Conservation (phyloP, 371 early-diverging fungal genomes). For the Mucor indicus region DNA sequence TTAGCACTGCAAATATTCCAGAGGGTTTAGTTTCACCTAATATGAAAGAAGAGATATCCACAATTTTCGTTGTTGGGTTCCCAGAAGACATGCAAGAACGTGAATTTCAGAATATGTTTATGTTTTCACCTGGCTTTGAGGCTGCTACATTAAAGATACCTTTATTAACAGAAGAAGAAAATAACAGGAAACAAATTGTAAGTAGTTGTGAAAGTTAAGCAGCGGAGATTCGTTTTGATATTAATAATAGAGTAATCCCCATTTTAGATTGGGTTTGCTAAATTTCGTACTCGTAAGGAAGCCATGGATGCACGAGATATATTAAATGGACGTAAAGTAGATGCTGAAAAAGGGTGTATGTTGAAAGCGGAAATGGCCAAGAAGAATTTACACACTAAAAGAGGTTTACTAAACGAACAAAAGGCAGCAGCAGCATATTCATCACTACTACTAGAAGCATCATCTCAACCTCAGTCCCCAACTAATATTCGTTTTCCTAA, state of each 20-base stretch:
- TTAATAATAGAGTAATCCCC: background rate
- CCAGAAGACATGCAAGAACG: conserved; percentile 94
- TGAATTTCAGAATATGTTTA: conserved; percentile 96
- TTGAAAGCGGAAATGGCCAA: conserved; percentile 95
- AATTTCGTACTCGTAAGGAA: conserved; percentile 81
- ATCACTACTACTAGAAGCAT: background rate
- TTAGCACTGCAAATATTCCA: conserved; percentile 6
- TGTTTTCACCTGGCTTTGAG: conserved; percentile 89
- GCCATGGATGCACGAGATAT: conserved; percentile 84
- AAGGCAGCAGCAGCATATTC: conserved; percentile 1
- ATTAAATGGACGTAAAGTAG: conserved; percentile 82
- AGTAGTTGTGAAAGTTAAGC: conserved; percentile 21
- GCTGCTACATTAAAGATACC: conserved; percentile 87
- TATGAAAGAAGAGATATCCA: conserved; percentile 67
- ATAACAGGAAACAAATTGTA: conserved; percentile 77
- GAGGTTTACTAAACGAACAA: conserved; percentile 24
- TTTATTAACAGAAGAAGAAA: conserved; percentile 48
- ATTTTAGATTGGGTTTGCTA: conserved; percentile 87
- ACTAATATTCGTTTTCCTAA: conserved; percentile 2
- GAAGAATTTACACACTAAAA: conserved; percentile 83
- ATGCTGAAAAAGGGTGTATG: conserved; percentile 76
- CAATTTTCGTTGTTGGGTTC: conserved; percentile 95
- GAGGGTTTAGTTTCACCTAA: conserved; percentile 13
- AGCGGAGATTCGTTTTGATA: background rate
- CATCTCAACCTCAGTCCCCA: too few species aligned